phyloP scores from a whole-genome alignment of 83 land plant genomes.

The Picea abies region DNA sequence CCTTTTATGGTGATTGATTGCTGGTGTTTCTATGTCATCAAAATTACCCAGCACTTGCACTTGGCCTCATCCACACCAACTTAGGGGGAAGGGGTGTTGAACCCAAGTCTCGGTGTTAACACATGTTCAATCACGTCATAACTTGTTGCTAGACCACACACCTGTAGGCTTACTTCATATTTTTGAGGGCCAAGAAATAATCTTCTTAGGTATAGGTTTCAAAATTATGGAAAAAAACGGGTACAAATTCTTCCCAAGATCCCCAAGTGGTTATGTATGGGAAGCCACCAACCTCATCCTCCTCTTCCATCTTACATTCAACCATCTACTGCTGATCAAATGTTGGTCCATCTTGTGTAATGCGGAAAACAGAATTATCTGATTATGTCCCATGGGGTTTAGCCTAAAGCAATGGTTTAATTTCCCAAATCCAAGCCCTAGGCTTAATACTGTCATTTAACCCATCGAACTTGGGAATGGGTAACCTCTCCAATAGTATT shows the following conservation, averaged over 20 bases:
- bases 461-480: not conserved
- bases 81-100: not conserved
- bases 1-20: not conserved
- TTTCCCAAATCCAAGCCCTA: not conserved
- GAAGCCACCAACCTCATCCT: not conserved
- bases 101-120: not conserved
- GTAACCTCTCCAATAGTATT: not conserved
- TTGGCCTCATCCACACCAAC: not conserved
- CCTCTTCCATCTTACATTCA: not conserved
- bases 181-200: not conserved
- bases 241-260: not conserved
- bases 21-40: not conserved
- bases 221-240: not conserved
- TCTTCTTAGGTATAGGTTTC: not conserved
- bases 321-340: not conserved
- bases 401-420: not conserved
- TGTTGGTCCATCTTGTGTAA: not conserved
- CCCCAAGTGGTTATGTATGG: not conserved
- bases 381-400: not conserved
- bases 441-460: not conserved
- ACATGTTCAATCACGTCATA: not conserved
- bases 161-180: not conserved
- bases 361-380: not conserved
- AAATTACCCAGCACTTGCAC: not conserved
- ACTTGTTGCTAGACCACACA: not conserved